Evolutionary conservation across 805 yeast species (phyloP).

Genomic region (Cyberlindnera maclurae): DNA sequence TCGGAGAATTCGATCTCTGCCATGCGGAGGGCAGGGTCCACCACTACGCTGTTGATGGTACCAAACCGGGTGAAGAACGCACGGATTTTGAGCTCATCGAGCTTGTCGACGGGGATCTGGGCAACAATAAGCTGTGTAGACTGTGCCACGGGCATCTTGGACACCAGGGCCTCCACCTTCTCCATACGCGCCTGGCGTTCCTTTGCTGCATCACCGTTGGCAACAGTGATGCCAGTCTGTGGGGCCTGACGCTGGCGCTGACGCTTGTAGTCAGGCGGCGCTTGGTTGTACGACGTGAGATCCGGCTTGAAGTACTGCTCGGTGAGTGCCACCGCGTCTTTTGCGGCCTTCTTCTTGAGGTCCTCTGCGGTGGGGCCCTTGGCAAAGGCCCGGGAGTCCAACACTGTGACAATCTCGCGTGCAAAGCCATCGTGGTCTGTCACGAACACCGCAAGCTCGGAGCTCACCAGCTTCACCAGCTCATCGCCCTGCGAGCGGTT

Average conservation of each 20-base stretch:
- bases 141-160: slow-evolving; percentile 6
- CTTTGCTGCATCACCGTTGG: slow-evolving; percentile 1
- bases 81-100: slow-evolving; percentile 27
- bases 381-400: slow-evolving; percentile 7
- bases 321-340: slow-evolving; percentile 8
- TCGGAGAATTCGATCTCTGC: slow-evolving; percentile 34
- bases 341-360: slow-evolving; percentile 4
- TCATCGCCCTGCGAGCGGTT: slow-evolving; percentile 30
- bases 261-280: slow-evolving; percentile 7
- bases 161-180: slow-evolving; percentile 4
- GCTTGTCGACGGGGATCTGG: slow-evolving; percentile 35
- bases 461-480: slow-evolving; percentile 25
- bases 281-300: slow-evolving; percentile 6
- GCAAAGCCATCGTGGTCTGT: slow-evolving; percentile 19
- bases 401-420: slow-evolving; percentile 24
- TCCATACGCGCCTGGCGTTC: slow-evolving; percentile 5
- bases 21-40: slow-evolving; percentile 22
- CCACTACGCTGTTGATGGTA: slow-evolving; percentile 22
- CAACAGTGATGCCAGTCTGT: background rate
- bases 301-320: slow-evolving; percentile 11
- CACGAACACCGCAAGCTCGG: slow-evolving; percentile 29
- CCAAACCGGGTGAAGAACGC: slow-evolving; percentile 38
- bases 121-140: slow-evolving; percentile 30
- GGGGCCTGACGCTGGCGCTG: background rate
- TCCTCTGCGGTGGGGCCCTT: slow-evolving; percentile 4